Evolutionary conservation across 1,284 basidiomycete genomes (phyloP).

Genomic region (Rhizopogon hawkerae): DNA sequence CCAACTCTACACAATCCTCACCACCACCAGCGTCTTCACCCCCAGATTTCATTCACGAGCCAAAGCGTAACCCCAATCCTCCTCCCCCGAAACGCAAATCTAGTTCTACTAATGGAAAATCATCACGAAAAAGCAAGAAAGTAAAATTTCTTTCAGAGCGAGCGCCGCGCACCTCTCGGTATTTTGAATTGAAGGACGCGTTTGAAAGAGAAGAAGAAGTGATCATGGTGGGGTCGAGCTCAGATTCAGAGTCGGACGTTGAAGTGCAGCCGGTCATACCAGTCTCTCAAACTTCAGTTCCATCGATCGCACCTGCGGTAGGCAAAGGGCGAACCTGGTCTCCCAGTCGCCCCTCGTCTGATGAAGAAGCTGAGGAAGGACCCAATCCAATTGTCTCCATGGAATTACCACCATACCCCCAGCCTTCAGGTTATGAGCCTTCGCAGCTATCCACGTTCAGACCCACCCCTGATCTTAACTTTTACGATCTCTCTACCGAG

Average conservation of each 20-base stretch:
- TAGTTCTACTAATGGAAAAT: not conserved
- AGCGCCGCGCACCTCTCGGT: slow-evolving; percentile 19
- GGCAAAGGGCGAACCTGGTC: slow-evolving; percentile 38
- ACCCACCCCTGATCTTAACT: slow-evolving; percentile 36
- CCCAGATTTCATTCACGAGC: not conserved
- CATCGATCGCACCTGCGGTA: slow-evolving; percentile 4
- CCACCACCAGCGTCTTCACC: slow-evolving; percentile 6
- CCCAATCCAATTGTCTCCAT: not conserved
- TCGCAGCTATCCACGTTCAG: slow-evolving; percentile 34
- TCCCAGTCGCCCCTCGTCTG: slow-evolving; percentile 48
- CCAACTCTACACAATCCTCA: slow-evolving; percentile 14
- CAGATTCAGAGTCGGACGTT: slow-evolving; percentile 27
- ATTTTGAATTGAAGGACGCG: slow-evolving; percentile 29
- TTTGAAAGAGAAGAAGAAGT: slow-evolving; percentile 32
- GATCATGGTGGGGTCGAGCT: slow-evolving; percentile 31
- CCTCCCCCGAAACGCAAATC: slow-evolving; percentile 18
- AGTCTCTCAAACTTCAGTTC: slow-evolving; percentile 6
- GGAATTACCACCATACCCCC: not conserved
- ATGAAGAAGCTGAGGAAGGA: slow-evolving; percentile 33
- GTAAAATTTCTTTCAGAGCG: slow-evolving; percentile 13
- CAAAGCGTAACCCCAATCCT: slow-evolving; percentile 1
- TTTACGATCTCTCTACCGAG: slow-evolving; percentile 34
- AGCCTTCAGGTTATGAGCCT: not conserved
- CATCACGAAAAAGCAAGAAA: slow-evolving; percentile 16
- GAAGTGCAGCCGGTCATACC: slow-evolving; percentile 13